Conservation (phyloP, 306 rosid species). For the Dalbergia cochinchinensis region DNA sequence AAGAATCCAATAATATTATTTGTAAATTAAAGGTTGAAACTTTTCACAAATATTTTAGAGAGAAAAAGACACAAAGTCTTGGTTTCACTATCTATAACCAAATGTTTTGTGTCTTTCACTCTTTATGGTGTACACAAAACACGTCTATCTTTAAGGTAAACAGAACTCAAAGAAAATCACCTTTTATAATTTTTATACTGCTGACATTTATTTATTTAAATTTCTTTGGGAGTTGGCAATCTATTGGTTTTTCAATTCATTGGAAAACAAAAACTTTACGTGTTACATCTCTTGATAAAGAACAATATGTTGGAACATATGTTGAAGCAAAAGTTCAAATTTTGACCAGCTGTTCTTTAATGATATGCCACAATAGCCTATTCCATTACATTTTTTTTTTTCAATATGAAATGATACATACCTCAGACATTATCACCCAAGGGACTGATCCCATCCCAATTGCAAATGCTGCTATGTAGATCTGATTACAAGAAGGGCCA, state of each 20-base stretch:
- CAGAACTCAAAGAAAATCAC: not conserved
- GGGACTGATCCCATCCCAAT: slow-evolving; percentile 88
- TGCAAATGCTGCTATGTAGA: slow-evolving; percentile 71
- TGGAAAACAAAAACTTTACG: not conserved
- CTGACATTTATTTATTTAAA: not conserved
- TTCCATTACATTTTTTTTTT: not conserved
- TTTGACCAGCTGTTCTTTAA: not conserved
- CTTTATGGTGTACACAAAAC: too few species aligned
- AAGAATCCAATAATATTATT: too few species aligned
- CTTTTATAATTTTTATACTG: not conserved
- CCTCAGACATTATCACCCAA: slow-evolving; percentile 98
- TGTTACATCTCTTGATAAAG: not conserved
- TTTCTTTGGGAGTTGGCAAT: not conserved
- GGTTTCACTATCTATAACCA: too few species aligned
- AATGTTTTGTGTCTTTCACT: too few species aligned
- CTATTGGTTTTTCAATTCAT: not conserved
- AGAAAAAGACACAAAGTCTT: too few species aligned
- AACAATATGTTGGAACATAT: not conserved
- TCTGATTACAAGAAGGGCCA: slow-evolving; percentile 52
- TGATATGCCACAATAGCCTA: slow-evolving; percentile 10
- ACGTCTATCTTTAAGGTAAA: too few species aligned
- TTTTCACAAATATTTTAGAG: too few species aligned
- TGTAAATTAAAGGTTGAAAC: too few species aligned
- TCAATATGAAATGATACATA: slow-evolving; percentile 42
- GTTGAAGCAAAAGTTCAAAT: slow-evolving; percentile 6